phyloP scores from a whole-genome alignment of 768 basidiomycete genomes.

The Tephrocybe sp. region DNA sequence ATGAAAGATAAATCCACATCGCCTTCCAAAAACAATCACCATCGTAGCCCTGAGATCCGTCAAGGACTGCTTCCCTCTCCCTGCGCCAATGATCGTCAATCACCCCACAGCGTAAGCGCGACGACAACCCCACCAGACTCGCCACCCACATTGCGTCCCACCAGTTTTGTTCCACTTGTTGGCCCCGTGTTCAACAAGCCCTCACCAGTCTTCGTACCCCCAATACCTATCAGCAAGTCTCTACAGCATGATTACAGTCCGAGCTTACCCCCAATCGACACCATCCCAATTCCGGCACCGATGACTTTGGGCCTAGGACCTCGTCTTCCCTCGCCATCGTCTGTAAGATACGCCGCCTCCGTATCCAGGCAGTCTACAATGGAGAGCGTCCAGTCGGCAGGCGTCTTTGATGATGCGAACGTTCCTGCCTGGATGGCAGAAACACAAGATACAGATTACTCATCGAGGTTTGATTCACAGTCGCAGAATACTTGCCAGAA shows the following conservation, averaged over 20 bases:
- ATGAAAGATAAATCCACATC: constrained; percentile 32
- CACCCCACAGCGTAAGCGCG: constrained; percentile 32
- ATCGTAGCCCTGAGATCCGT: neutral
- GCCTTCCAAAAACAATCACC: neutral
- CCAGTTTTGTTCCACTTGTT: constrained; percentile 32
- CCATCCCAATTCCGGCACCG: constrained; percentile 43
- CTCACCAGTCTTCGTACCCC: constrained; percentile 51
- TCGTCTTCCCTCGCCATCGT: constrained; percentile 29
- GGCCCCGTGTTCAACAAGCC: constrained; percentile 64
- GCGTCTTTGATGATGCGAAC: constrained; percentile 48
- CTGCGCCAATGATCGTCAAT: constrained; percentile 4
- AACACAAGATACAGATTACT: constrained; percentile 61
- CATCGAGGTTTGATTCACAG: constrained; percentile 36
- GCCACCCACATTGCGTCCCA: constrained; percentile 40
- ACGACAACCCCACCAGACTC: constrained; percentile 62
- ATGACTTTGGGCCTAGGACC: constrained; percentile 44
- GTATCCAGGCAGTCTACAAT: constrained; percentile 55
- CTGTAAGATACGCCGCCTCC: constrained; percentile 26
- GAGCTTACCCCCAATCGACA: constrained; percentile 32
- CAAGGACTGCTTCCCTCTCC: constrained; percentile 6
- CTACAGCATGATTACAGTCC: constrained; percentile 29
- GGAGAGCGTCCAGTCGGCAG: constrained; percentile 51
- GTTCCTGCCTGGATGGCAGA: constrained; percentile 54
- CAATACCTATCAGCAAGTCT: constrained; percentile 21
- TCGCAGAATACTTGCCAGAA: constrained; percentile 28